Base-by-base conservation (phyloP, 2,329 filamentous ascomycete species). In the Fusarium hostae region DNA sequence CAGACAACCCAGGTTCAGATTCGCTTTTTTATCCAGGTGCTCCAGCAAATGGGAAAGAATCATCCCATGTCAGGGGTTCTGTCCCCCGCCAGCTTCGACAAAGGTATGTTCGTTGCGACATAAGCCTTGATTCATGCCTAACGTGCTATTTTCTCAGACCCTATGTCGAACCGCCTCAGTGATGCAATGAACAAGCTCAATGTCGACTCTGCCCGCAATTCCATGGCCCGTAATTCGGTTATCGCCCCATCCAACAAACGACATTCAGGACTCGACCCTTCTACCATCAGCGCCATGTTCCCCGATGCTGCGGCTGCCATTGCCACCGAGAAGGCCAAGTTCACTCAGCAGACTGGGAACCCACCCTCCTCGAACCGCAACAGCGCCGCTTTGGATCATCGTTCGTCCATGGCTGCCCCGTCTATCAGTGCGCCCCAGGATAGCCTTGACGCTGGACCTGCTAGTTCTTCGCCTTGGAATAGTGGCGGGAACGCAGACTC, bases 1-100 rank as follows among this genome's bases (percentile, higher is more conserved):
- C 96, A 99, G 86, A 98, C 96, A 9, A 99, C 96, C 8, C 96
- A 98, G 83, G 95, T 99, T 68, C 96, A 99, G 84, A 97, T 98
- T 79, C 91, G 96, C 60, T 99, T 99, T 87, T 99, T 99, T 84
- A 98, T 98, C 75, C 95, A 98, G 83, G 94, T 99, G 50, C 86
- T 99, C 76, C 95, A 98, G 85, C 96, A 99, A 82, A 99, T 98
- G 96, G 95, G 95, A 72, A 97, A 98, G 85, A 97, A 91, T 78
- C 95, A 98, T 81, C 96, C 96, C 32, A 97, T 98, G 93, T 97
- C 95, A 39, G 94, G 95, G 58, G 92, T 99, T 40, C 83, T 99
- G 57, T 98, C 96, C 32, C 96, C 96, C 34, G 92, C 96, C 60
- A 97, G 94, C 79, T 98, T 98, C 81, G 96, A 98, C 80, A 98